These are phyloP conservation scores for Juglanconis sp. DNA, from an alignment of 2,329 filamentous ascomycete genomes.

Conservation along the genomic window DNA sequence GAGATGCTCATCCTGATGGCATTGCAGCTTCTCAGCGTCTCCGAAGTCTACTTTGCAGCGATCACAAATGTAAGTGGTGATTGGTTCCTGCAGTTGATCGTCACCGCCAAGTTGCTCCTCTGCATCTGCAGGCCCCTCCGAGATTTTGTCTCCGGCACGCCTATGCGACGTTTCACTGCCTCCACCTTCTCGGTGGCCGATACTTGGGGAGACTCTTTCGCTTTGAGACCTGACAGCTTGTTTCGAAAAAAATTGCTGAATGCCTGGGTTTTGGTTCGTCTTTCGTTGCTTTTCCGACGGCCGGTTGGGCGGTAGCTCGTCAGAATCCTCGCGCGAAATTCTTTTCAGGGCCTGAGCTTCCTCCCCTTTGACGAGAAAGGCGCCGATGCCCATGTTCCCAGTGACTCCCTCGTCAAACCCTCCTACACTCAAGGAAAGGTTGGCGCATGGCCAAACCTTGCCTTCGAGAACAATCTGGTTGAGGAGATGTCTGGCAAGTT, in stretches of 20 bases:
- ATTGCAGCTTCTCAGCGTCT: slow-evolving; percentile 57
- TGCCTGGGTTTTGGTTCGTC: slow-evolving; percentile 43
- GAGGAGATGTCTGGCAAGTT: slow-evolving; percentile 72
- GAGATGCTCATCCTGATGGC: slow-evolving; percentile 92
- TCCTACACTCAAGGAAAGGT: slow-evolving; percentile 82
- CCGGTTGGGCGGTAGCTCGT: slow-evolving; percentile 27
- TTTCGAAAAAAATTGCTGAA: slow-evolving; percentile 56
- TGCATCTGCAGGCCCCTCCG: slow-evolving; percentile 13
- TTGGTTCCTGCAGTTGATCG: slow-evolving; percentile 31
- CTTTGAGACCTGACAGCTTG: slow-evolving; percentile 13
- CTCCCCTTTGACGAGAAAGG: slow-evolving; percentile 77
- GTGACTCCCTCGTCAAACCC: slow-evolving; percentile 86
- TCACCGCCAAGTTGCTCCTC: slow-evolving; percentile 22
- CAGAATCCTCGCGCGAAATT: slow-evolving; percentile 24
- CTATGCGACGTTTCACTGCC: slow-evolving; percentile 24
- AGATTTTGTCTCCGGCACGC: slow-evolving; percentile 14
- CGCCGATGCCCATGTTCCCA: slow-evolving; percentile 81
- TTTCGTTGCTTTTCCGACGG: slow-evolving; percentile 42
- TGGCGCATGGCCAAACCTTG: slow-evolving; percentile 84
- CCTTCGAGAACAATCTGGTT: slow-evolving; percentile 76
- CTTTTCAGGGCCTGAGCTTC: slow-evolving; percentile 56
- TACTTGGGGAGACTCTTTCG: slow-evolving; percentile 30
- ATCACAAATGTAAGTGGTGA: slow-evolving; percentile 49
- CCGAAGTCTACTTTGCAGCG: slow-evolving; percentile 64
- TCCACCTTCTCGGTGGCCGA: slow-evolving; percentile 23